phyloP scores from a whole-genome alignment of 331 rosid genomes.

The Dryas integrifolia region DNA sequence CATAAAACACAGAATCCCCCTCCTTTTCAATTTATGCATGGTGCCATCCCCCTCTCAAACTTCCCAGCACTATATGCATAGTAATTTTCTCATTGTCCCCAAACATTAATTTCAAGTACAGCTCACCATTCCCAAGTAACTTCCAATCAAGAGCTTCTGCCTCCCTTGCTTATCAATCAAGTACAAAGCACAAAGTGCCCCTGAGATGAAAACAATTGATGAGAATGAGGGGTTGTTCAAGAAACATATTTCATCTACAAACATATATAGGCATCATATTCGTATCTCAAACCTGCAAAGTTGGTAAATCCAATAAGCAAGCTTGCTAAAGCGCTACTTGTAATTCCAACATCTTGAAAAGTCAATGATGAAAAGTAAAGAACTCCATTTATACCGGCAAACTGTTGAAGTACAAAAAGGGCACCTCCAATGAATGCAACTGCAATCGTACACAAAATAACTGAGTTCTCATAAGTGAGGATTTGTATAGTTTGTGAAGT shows the following conservation, averaged over 20 bases:
- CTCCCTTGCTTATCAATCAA: slow-evolving; percentile 81
- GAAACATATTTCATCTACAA: slow-evolving; percentile 21
- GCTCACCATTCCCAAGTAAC: slow-evolving; percentile 91
- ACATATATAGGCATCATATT: slow-evolving; percentile 13
- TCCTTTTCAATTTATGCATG: not conserved
- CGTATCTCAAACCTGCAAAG: slow-evolving; percentile 57
- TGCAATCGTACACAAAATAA: slow-evolving; percentile 45
- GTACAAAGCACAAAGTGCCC: slow-evolving; percentile 72
- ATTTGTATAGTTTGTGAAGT: slow-evolving; percentile 7
- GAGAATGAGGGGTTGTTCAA: slow-evolving; percentile 29
- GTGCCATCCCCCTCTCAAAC: not conserved
- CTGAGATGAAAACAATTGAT: slow-evolving; percentile 41
- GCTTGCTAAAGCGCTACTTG: slow-evolving; percentile 68
- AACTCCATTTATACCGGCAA: slow-evolving; percentile 87
- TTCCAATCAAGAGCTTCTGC: slow-evolving; percentile 70
- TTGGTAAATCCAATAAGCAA: slow-evolving; percentile 79
- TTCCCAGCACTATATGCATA: not conserved
- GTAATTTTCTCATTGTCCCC: not conserved
- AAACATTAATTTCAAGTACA: not conserved
- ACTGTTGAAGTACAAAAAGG: slow-evolving; percentile 85
- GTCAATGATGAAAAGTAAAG: slow-evolving; percentile 88
- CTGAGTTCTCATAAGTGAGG: slow-evolving; percentile 13
- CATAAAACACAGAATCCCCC: not conserved
- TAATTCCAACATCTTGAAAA: slow-evolving; percentile 74
- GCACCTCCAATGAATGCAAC: slow-evolving; percentile 77